Percentiles rank a stretch among this genome's conserved stretches.
phyloP scores from a whole-genome alignment of 495 filamentous ascomycete genomes.

The Aspergillus asperescens region DNA sequence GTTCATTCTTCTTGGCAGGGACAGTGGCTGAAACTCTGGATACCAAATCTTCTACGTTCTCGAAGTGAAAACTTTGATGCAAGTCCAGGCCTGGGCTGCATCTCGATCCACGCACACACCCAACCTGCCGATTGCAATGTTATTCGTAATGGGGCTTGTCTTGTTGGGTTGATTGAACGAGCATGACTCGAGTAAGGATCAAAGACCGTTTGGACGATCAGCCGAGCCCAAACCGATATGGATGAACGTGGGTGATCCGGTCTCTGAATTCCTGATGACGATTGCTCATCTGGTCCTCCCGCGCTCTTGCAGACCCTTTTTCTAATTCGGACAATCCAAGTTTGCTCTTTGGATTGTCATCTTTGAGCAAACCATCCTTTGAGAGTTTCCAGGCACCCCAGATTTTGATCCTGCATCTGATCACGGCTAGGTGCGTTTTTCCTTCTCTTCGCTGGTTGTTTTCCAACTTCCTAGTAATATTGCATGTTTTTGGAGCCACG shows the following conservation, averaged over 20 bases:
- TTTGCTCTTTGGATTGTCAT: not conserved
- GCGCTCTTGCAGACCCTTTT: slow-evolving; percentile 19
- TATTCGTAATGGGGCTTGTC: slow-evolving; percentile 1
- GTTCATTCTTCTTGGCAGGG: slow-evolving; percentile 8
- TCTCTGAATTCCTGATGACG: slow-evolving; percentile 15
- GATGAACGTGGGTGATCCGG: slow-evolving; percentile 37
- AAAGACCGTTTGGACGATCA: slow-evolving; percentile 16
- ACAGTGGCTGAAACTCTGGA: slow-evolving; percentile 17
- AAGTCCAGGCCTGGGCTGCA: slow-evolving; percentile 16
- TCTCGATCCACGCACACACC: not conserved
- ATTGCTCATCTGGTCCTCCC: not conserved
- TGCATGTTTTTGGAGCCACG: not conserved
- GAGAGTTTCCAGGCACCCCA: no score
- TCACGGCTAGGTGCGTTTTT: not conserved
- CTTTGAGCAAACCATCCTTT: no score
- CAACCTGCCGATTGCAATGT: slow-evolving; percentile 10
- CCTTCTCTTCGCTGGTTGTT: not conserved
- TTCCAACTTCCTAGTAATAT: not conserved
- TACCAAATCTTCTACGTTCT: slow-evolving; percentile 8
- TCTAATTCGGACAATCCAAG: not conserved
- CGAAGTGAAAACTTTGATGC: slow-evolving; percentile 17
- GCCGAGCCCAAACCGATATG: slow-evolving; percentile 27
- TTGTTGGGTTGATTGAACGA: not conserved
- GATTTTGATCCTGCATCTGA: not conserved
- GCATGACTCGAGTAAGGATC: slow-evolving; percentile 6